Conservation (phyloP, 805 yeast genomes). For the Monosporozyma aerobia region DNA sequence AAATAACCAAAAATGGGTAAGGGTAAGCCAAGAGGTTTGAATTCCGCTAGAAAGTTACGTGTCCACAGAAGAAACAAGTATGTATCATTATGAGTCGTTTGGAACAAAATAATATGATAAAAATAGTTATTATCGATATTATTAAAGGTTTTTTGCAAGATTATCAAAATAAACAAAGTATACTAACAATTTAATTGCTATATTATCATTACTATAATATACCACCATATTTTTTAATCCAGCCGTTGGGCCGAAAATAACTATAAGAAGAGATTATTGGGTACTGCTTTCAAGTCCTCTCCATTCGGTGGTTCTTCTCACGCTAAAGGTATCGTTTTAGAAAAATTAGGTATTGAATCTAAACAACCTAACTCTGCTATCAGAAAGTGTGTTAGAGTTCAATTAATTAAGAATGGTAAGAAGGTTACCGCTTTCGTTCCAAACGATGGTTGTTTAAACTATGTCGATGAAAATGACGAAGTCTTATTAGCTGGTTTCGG, state of each 20-base stretch:
- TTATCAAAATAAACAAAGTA: neutral
- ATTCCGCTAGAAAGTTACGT: constrained; percentile 99
- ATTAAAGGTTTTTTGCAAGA: neutral
- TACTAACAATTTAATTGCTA: constrained; percentile 1
- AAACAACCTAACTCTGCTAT: constrained; percentile 99
- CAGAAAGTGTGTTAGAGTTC: constrained; percentile 99
- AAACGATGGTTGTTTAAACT: constrained; percentile 99
- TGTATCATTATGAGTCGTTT: neutral
- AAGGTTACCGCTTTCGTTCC: constrained; percentile 99
- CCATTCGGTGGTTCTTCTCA: constrained; percentile 99
- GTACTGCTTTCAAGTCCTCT: constrained; percentile 99
- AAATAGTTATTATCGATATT: neutral
- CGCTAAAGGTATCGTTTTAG: constrained; percentile 99
- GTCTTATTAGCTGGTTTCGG: constrained; percentile 99
- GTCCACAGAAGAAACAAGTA: constrained; percentile 95
- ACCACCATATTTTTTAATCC: neutral
- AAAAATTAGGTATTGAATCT: constrained; percentile 99
- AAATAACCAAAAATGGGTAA: constrained; percentile 73
- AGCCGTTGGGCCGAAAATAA: constrained; percentile 98
- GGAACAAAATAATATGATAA: too few relatives aligned
- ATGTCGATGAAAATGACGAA: constrained; percentile 99
- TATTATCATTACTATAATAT: neutral
- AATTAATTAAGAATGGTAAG: constrained; percentile 99
- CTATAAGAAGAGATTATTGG: constrained; percentile 97
- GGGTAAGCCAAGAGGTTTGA: constrained; percentile 99